Percentiles rank a stretch among this genome's conserved stretches.
Conservation (phyloP, 257 asterid species). For the Craterostigma plantagineum region DNA sequence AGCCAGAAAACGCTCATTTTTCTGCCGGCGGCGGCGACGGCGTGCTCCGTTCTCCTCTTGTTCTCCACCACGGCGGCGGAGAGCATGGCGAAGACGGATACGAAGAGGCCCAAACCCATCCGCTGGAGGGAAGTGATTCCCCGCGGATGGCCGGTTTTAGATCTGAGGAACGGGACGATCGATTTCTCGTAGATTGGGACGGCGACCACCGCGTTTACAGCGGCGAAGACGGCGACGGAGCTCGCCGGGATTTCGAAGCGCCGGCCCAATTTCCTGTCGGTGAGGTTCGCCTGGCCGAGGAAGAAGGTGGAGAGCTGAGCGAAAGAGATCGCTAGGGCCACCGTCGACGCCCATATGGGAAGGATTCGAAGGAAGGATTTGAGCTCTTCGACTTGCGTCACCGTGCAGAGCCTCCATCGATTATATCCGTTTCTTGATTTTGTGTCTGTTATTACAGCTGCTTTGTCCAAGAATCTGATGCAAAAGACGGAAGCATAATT, state of each 20-base stretch:
- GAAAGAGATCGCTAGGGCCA: conserved; percentile 26
- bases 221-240: conserved; percentile 37
- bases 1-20: conserved; percentile 27
- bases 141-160: conserved; percentile 38
- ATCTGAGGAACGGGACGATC: conserved; percentile 35
- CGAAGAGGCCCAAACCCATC: conserved; percentile 49
- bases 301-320: conserved; percentile 35
- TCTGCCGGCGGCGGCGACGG: neutral
- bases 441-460: conserved; percentile 25
- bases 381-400: conserved; percentile 52
- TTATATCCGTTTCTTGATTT: conserved; percentile 16
- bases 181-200: conserved; percentile 53
- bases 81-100: conserved; percentile 44
- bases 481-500: neutral
- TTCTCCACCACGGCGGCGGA: conserved; percentile 55
- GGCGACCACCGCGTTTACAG: conserved; percentile 37
- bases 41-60: conserved; percentile 15
- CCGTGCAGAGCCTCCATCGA: conserved; percentile 42
- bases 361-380: conserved; percentile 36
- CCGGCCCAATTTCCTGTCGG: conserved; percentile 26
- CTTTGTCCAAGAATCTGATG: conserved; percentile 43
- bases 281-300: conserved; percentile 26
- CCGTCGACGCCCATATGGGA: conserved; percentile 44
- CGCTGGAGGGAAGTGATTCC: conserved; percentile 59
- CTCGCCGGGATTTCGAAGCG: conserved; percentile 32